phyloP scores from a whole-genome alignment of 768 basidiomycete genomes.

The Lyophyllum atratum region DNA sequence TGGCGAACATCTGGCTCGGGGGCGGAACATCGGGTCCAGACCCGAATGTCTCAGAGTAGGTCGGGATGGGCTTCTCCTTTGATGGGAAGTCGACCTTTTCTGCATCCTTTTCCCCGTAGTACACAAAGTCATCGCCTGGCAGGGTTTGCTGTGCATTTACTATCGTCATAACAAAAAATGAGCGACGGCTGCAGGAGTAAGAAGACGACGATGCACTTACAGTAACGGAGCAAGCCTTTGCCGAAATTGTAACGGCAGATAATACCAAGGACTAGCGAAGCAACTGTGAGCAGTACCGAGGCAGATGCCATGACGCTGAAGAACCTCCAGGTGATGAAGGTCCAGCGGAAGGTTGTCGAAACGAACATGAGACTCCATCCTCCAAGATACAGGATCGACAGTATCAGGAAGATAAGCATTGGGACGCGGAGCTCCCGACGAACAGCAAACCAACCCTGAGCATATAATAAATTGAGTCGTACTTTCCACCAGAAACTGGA shows the following conservation, averaged over 20 bases:
- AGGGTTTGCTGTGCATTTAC: conserved; percentile 59
- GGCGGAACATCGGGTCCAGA: conserved; percentile 34
- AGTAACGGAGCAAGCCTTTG: conserved; percentile 66
- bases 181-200: conserved; percentile 1
- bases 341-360: conserved; percentile 74
- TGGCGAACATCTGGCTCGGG: conserved; percentile 40
- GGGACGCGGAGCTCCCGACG: conserved; percentile 62
- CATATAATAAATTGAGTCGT: conserved; percentile 5
- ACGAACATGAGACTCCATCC: conserved; percentile 78
- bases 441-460: conserved; percentile 75
- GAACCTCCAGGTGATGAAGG: conserved; percentile 72
- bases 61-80: conserved; percentile 51
- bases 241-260: conserved; percentile 76
- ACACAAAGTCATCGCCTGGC: conserved; percentile 31
- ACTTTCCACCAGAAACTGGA: neutral
- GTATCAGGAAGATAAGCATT: conserved; percentile 63
- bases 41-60: conserved; percentile 48
- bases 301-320: conserved; percentile 63
- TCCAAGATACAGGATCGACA: conserved; percentile 62
- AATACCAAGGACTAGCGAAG: conserved; percentile 61
- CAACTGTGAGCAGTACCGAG: conserved; percentile 57
- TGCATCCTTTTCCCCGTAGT: conserved; percentile 40
- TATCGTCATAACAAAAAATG: conserved; percentile 26
- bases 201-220: conserved; percentile 42
- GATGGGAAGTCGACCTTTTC: conserved; percentile 71